These are phyloP conservation scores for Plectosphaerella cucumerina DNA, from an alignment of 2,329 filamentous ascomycete genomes.

Conservation along the genomic window DNA sequence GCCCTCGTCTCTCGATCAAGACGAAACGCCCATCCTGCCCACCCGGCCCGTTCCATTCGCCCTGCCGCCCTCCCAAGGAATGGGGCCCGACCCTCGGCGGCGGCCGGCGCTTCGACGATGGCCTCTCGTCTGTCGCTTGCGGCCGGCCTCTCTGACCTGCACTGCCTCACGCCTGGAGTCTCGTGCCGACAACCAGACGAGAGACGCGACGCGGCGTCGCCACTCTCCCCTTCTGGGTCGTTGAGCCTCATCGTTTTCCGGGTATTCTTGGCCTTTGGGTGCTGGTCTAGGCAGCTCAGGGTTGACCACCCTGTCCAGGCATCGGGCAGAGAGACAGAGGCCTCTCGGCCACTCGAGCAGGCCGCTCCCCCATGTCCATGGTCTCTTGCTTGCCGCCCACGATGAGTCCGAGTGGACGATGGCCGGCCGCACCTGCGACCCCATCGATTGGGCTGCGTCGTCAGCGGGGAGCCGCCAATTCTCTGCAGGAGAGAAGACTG, in stretches of 20 bases:
- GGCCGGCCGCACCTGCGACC: slow-evolving; percentile 7
- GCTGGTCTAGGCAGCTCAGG: not conserved
- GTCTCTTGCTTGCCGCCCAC: slow-evolving; percentile 2
- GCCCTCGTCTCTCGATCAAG: slow-evolving; percentile 1
- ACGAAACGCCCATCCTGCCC: slow-evolving; percentile 3
- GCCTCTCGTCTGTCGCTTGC: slow-evolving; percentile 21
- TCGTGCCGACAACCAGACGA: not conserved
- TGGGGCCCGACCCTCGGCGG: not conserved
- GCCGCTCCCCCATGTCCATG: not conserved
- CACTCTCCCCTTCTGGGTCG: not conserved
- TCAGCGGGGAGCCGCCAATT: not conserved
- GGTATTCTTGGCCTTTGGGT: not conserved
- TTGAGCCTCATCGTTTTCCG: not conserved
- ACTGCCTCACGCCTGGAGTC: slow-evolving; percentile 20
- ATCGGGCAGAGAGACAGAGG: not conserved
- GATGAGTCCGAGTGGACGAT: slow-evolving; percentile 10
- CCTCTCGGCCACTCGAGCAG: not conserved
- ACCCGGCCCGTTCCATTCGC: not conserved
- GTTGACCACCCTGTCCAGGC: not conserved
- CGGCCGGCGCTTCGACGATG: not conserved
- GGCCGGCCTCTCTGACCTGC: slow-evolving; percentile 18
- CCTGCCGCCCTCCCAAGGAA: not conserved
- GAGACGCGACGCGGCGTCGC: not conserved
- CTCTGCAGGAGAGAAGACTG: not conserved
- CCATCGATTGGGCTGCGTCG: slow-evolving; percentile 1